Base-by-base conservation (phyloP, 177 flowering plant species). In the Tripterygium wilfordii region DNA sequence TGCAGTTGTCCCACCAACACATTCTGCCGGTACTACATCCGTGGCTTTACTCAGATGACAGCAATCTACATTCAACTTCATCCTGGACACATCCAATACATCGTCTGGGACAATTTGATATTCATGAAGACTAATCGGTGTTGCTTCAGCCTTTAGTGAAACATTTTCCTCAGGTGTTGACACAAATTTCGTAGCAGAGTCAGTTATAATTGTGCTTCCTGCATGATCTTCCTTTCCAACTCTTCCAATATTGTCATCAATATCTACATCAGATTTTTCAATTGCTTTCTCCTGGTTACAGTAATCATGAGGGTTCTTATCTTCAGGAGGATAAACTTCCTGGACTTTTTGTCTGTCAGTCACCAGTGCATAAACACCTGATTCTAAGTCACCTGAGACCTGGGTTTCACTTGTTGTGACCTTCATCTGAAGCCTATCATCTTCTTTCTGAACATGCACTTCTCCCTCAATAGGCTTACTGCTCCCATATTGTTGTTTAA, bases 261-360 rank as follows among this genome's bases (percentile, higher is more conserved):
- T 9, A 38, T 10, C 23, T 38, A 38, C 9, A n/a, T 36, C 19
- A 36, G 2, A 36, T n/a, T 20, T 16, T 15, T 36, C 39, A 15
- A 16, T 36, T 36, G 3, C 39, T 9, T 36, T 36, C 17, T 16
- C 39, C 18, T 19, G 3, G 6, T 42, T 33, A 36, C 25, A 25
- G 38, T 29, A 15, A 54, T 56, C 36, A 42, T 28, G 27, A 42
- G 48, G 28, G 22, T 43, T 53, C 29, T 47, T 22, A 27, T 58
- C 62, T 49, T 35, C 58, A 54, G 16, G 33, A 49, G 58, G 49
- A 36, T 33, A 23, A 48, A 42, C 45, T 30, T 38, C 36, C 15
- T 23, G 15, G n/a, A 18, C 46, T 36, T 51, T 54, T 43, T 58
- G 62, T 13, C 17, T 46, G 26, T 42, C 56, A 44, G 21, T 25